Percentiles rank a stretch among this genome's conserved stretches.
Conservation (phyloP, 345 rosid genomes). For the Melaleuca alternifolia region DNA sequence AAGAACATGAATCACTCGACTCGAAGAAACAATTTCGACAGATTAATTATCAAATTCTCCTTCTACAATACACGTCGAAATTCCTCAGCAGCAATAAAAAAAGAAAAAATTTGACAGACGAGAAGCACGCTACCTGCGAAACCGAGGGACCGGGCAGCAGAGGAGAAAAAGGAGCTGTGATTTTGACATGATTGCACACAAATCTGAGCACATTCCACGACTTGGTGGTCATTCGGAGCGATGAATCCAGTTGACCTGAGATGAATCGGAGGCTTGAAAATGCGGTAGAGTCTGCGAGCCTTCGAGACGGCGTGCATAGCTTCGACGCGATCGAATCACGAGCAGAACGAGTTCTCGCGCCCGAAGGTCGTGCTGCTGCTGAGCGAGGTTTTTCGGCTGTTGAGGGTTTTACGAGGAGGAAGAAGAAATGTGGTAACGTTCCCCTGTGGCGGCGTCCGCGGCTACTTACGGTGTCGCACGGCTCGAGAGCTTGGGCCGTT, state of each 20-base stretch:
- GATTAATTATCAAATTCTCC: not conserved
- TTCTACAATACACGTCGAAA: not conserved
- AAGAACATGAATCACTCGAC: not conserved
- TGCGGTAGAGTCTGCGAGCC: not conserved
- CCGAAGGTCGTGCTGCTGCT: not conserved
- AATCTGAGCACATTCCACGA: not conserved
- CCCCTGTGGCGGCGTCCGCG: not conserved
- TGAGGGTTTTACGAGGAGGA: not conserved
- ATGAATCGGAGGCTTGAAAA: not conserved
- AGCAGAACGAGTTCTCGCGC: not conserved
- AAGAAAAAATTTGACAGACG: not conserved
- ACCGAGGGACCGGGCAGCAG: not conserved
- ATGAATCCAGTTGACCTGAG: not conserved
- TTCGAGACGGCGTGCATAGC: not conserved
- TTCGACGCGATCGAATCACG: not conserved
- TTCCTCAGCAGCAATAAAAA: not conserved
- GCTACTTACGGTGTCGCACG: not conserved
- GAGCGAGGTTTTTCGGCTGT: not conserved
- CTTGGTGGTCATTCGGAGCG: not conserved
- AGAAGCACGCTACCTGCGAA: not conserved
- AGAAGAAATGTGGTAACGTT: not conserved
- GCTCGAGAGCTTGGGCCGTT: not conserved
- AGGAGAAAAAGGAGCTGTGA: not conserved
- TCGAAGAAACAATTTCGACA: rapidly evolving
- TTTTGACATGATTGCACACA: rapidly evolving